Evolutionary conservation across 2,329 filamentous ascomycete genomes (phyloP).

Genomic region (Aureobasidium sp.): DNA sequence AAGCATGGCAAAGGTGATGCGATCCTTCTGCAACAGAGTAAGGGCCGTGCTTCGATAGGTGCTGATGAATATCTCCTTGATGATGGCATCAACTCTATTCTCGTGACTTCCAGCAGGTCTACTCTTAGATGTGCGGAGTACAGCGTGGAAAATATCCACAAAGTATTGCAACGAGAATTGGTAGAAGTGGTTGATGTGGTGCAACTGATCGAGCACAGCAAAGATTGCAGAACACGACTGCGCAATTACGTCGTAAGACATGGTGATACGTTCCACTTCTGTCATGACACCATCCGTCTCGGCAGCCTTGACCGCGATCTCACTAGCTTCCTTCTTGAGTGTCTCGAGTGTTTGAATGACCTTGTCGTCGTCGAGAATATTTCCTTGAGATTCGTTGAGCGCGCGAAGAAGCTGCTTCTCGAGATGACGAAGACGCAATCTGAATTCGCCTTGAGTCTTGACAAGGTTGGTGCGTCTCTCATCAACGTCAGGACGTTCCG

Average conservation of each 20-base stretch:
- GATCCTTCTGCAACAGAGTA: constrained; percentile 85
- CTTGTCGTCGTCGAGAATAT: constrained; percentile 96
- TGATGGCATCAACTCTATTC: constrained; percentile 75
- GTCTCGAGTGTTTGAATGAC: constrained; percentile 98
- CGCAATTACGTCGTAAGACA: constrained; percentile 88
- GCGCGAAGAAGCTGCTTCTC: constrained; percentile 92
- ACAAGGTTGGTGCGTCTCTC: constrained; percentile 94
- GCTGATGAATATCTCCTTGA: constrained; percentile 83
- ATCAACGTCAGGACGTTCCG: constrained; percentile 93
- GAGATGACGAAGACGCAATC: constrained; percentile 89
- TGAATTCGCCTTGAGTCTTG: constrained; percentile 98
- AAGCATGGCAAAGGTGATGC: constrained; percentile 88
- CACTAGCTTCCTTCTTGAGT: constrained; percentile 92
- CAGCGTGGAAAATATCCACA: constrained; percentile 90
- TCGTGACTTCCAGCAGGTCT: constrained; percentile 52
- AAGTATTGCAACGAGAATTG: constrained; percentile 99
- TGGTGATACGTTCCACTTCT: constrained; percentile 92
- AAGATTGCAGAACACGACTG: constrained; percentile 95
- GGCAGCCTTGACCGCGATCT: constrained; percentile 92
- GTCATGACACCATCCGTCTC: constrained; percentile 98
- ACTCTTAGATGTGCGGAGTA: constrained; percentile 71
- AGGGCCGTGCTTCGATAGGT: constrained; percentile 91
- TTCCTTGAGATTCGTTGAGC: constrained; percentile 92
- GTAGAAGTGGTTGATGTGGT: constrained; percentile 98
- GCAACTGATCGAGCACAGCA: constrained; percentile 89